A percentile compares a stretch with the other conserved stretches of the same genome.
These are phyloP conservation scores for Mikania micrantha DNA, from an alignment of 129 eudicot genomes.

Conservation along the genomic window DNA sequence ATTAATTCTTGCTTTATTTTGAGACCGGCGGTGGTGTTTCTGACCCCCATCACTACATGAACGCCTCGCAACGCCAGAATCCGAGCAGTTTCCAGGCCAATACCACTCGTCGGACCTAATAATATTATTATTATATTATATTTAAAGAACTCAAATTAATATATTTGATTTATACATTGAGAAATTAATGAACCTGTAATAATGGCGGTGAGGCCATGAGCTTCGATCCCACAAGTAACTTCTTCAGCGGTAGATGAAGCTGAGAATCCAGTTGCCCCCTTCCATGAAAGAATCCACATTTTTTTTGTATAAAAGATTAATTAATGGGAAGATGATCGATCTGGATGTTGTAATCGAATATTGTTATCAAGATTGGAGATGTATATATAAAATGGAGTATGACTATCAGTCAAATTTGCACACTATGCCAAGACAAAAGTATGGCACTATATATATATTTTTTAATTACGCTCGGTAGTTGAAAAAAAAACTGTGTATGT, in stretches of 20 bases:
- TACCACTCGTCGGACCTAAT: constrained; percentile 90
- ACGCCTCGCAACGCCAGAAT: constrained; percentile 70
- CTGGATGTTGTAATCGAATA: background rate
- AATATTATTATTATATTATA: too few relatives aligned
- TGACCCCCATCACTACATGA: constrained; percentile 81
- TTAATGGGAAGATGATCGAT: background rate
- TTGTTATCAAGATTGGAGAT: constrained; percentile 4
- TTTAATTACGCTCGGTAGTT: background rate
- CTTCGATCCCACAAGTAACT: constrained; percentile 32
- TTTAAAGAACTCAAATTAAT: too few relatives aligned
- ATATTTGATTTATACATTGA: too few relatives aligned
- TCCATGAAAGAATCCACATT: constrained; percentile 64
- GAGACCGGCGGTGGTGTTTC: constrained; percentile 56
- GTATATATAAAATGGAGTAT: constrained; percentile 15
- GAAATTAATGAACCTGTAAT: constrained; percentile 85
- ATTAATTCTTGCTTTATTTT: constrained; percentile 49
- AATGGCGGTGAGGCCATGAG: constrained; percentile 53
- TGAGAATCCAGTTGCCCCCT: constrained; percentile 29
- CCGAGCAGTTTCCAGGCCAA: constrained; percentile 71
- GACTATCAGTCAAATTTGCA: constrained; percentile 22
- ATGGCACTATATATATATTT: background rate
- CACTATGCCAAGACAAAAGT: background rate
- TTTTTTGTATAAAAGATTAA: background rate
- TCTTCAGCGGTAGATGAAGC: constrained; percentile 38
- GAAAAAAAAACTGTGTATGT: too few relatives aligned